Conservation (phyloP, 768 basidiomycete genomes). For the Amanita pseudoporphyria region DNA sequence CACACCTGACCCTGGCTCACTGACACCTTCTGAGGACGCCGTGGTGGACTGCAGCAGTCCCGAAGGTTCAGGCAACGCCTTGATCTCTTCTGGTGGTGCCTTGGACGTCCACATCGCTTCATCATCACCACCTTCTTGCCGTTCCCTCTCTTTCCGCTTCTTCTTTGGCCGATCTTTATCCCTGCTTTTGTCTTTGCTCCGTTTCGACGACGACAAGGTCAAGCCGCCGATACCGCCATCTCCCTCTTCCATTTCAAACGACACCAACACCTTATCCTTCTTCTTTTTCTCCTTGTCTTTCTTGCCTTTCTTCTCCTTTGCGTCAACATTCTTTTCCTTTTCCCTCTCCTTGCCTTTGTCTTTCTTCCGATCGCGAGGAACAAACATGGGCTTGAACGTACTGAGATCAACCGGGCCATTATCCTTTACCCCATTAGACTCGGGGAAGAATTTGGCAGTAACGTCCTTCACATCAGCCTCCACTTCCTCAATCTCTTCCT, state of each 20-base stretch:
- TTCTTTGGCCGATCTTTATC: slow-evolving; percentile 28
- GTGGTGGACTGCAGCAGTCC: background rate
- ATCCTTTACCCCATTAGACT: background rate
- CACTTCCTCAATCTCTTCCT: slow-evolving; percentile 16
- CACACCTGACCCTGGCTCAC: slow-evolving; percentile 14
- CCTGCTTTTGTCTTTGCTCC: slow-evolving; percentile 33
- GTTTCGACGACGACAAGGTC: slow-evolving; percentile 22
- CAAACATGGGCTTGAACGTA: slow-evolving; percentile 88
- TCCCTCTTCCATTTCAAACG: slow-evolving; percentile 73
- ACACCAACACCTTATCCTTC: slow-evolving; percentile 48
- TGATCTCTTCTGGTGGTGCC: slow-evolving; percentile 24
- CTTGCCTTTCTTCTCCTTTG: slow-evolving; percentile 35
- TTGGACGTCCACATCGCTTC: slow-evolving; percentile 68
- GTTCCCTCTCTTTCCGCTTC: background rate
- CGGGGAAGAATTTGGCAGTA: slow-evolving; percentile 7
- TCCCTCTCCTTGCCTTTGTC: slow-evolving; percentile 17
- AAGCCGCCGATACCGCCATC: slow-evolving; percentile 38
- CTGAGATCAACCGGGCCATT: slow-evolving; percentile 36
- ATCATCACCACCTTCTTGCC: slow-evolving; percentile 21
- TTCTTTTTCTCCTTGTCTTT: slow-evolving; percentile 21
- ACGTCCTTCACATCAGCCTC: background rate
- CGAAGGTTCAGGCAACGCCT: background rate
- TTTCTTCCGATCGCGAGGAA: slow-evolving; percentile 47
- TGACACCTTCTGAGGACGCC: too few species aligned
- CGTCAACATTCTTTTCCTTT: slow-evolving; percentile 33